Percentiles rank a stretch among this genome's conserved stretches.
phyloP scores from a whole-genome alignment of 345 rosid species.

The Aethionema arabicum region DNA sequence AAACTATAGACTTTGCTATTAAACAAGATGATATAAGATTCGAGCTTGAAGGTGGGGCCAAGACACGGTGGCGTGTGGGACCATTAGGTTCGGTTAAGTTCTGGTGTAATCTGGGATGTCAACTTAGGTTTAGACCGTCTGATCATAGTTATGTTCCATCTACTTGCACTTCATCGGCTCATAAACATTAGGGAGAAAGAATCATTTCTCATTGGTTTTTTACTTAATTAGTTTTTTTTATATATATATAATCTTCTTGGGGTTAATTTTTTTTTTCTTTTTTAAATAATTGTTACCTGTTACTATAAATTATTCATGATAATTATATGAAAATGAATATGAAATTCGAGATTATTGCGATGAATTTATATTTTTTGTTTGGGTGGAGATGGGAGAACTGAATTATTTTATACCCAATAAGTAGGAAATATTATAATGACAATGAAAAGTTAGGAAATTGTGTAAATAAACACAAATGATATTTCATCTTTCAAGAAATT shows the following conservation, averaged over 20 bases:
- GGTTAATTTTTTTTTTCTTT: background rate
- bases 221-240: slow-evolving; percentile 5
- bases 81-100: slow-evolving; percentile 61
- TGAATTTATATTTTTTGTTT: no score
- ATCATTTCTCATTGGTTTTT: background rate
- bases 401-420: no score
- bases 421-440: no score
- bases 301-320: background rate
- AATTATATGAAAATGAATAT: slow-evolving; percentile 3
- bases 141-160: slow-evolving; percentile 42
- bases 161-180: slow-evolving; percentile 54
- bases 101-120: slow-evolving; percentile 54
- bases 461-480: no score
- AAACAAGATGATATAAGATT: slow-evolving; percentile 54
- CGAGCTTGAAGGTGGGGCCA: slow-evolving; percentile 57
- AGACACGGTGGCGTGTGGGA: slow-evolving; percentile 72
- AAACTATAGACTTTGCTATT: slow-evolving; percentile 40
- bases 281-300: slow-evolving; percentile 5
- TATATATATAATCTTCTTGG: slow-evolving; percentile 10
- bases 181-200: slow-evolving; percentile 43
- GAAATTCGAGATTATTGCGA: background rate
- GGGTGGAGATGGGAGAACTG: no score
- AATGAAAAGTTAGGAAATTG: no score
- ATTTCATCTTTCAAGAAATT: no score
- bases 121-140: slow-evolving; percentile 53